Evolutionary conservation across 2,329 filamentous ascomycete species (phyloP), one percentile per base, ranked within the genome.

Genomic region (Pestalotiopsis sp.): DNA sequence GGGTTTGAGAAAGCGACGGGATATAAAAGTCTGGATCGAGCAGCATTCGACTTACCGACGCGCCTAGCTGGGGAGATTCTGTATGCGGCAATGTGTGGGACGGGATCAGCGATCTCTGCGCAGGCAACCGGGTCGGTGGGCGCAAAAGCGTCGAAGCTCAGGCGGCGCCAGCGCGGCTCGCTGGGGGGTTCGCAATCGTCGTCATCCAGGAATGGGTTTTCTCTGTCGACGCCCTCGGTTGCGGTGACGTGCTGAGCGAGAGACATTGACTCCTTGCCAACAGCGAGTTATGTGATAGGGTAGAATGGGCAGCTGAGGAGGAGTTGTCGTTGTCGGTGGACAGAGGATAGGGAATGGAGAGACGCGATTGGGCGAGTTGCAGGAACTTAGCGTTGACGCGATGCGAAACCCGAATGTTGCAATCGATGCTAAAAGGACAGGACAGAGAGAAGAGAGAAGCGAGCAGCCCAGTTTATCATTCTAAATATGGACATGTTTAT

Each of bases 221-320:
- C 78, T 62, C 80, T 80, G 70, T 83, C 82, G 70, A 83, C 80
- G 70, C 82, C 82, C 75, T 83, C 80, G 65, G 72, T 74, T 62
- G 80, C 78, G 17, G 80, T 83, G 67, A 83, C 79, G 74, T 83
- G 81, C 70, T 82, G 81, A 71, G 79, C 81, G 69, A 83, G 78
- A 72, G 81, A 83, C 81, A 83, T 83, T 62, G 71, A 61, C 57
- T 61, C 39, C 23, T 59, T 36, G 57, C 14, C 9, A 36, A 59
- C n/a, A 36, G 27, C 45, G 11, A 59, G 57, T 17, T 59, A 27
- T 59, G 25, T 52, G 4, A 52, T 52, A n/a, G 45, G 41, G 45
- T 9, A 11, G n/a, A 4, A 52, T 9, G 41, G 14, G 41, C 17
- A 52, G 7, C 14, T 17, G 5, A 52, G 20, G 20, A 20, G 45